Evolutionary conservation across 306 rosid genomes (phyloP).

Genomic region (Prunus mongolica): DNA sequence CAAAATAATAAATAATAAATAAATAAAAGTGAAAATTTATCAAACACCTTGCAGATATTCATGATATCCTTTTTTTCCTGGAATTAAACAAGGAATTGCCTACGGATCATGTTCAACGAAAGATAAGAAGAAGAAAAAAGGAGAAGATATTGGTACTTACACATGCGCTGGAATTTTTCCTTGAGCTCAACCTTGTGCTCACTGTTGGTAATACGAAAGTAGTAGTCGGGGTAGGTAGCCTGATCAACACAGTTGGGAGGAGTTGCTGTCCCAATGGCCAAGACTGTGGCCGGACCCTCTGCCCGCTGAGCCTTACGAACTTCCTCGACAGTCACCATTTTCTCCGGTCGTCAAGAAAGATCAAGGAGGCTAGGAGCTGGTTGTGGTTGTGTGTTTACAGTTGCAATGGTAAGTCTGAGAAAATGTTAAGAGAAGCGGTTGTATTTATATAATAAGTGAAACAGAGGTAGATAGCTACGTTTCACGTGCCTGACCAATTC

Average conservation of each 20-base stretch:
- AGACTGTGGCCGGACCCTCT: conserved; percentile 22
- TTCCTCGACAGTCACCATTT: conserved; percentile 21
- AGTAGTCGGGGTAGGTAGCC: conserved; percentile 25
- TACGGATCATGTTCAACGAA: neutral
- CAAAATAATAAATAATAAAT: neutral
- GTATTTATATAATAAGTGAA: neutral
- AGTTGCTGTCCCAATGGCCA: conserved; percentile 32
- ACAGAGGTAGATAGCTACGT: neutral
- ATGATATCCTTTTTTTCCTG: neutral
- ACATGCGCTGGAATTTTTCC: conserved; percentile 34
- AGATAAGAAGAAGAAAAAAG: neutral
- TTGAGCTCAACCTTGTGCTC: conserved; percentile 30
- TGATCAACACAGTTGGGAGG: conserved; percentile 24
- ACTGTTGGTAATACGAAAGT: conserved; percentile 31
- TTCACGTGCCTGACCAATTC: neutral
- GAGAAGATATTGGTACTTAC: neutral
- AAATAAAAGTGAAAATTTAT: neutral
- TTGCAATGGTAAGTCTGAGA: neutral
- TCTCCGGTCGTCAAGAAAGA: neutral
- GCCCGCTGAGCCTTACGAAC: conserved; percentile 25
- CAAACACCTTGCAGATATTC: neutral
- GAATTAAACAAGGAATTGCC: neutral
- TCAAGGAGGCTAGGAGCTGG: neutral
- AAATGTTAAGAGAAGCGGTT: neutral
- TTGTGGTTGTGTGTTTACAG: neutral